A percentile compares a stretch with the other conserved stretches of the same genome.
phyloP scores from a whole-genome alignment of 345 rosid species.

The Populus simonii region DNA sequence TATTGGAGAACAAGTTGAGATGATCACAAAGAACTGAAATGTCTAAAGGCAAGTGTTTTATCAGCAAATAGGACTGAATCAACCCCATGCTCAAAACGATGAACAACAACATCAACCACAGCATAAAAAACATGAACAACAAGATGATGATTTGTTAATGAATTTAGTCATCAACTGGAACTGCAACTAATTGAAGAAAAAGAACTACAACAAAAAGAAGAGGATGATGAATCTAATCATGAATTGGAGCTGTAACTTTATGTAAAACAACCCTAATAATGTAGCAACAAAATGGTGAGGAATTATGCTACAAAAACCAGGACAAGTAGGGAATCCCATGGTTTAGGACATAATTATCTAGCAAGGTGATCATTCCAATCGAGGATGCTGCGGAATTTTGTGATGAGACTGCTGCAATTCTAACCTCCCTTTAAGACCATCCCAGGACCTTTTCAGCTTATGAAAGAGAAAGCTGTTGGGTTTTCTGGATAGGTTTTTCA shows the following conservation, averaged over 20 bases:
- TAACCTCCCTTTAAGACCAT: no score
- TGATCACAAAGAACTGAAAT: conserved; percentile 52
- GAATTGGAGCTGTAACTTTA: not conserved
- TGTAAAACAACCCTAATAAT: not conserved
- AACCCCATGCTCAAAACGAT: conserved; percentile 1
- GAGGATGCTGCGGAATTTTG: no score
- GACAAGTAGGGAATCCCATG: no score
- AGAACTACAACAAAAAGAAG: conserved; percentile 4
- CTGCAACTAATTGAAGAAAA: conserved; percentile 9
- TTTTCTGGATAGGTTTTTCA: not conserved
- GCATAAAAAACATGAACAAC: not conserved
- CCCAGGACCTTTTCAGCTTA: not conserved
- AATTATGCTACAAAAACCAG: no score
- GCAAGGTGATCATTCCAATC: no score
- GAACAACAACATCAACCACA: conserved; percentile 1
- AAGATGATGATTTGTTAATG: not conserved
- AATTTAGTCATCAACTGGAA: conserved; percentile 7
- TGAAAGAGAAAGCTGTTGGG: not conserved
- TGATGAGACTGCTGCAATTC: no score
- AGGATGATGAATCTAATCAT: conserved; percentile 1
- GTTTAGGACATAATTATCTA: no score
- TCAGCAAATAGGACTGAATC: conserved; percentile 44
- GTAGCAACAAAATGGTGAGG: not conserved
- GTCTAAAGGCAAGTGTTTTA: conserved; percentile 41
- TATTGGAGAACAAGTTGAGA: conserved; percentile 44